Percentiles rank a stretch among this genome's conserved stretches.
Conservation (phyloP, 805 yeast genomes). For the Kazachstania martiniae region DNA sequence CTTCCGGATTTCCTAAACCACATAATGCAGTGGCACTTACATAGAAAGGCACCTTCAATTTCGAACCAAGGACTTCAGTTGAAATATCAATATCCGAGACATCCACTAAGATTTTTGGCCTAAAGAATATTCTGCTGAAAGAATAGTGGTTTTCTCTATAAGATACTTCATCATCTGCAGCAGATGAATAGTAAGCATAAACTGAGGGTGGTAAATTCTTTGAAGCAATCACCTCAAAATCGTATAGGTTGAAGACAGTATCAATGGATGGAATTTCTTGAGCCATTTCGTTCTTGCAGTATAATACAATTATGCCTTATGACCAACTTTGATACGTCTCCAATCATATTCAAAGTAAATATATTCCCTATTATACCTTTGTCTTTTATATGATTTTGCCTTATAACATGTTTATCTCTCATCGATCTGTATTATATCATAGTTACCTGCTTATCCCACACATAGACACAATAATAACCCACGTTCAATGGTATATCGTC, state of each 20-base stretch:
- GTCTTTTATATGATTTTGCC: too few relatives aligned
- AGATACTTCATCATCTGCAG: conserved; percentile 40
- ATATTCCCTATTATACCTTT: too few relatives aligned
- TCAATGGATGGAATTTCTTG: conserved; percentile 25
- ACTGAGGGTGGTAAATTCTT: conserved; percentile 27
- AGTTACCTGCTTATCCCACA: too few relatives aligned
- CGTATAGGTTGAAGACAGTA: conserved; percentile 28
- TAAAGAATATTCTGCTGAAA: conserved; percentile 33
- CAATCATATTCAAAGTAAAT: too few relatives aligned
- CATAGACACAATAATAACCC: too few relatives aligned
- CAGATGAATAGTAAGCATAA: conserved; percentile 37
- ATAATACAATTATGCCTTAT: too few relatives aligned
- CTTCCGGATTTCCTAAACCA: conserved; percentile 34
- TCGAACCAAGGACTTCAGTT: conserved; percentile 40
- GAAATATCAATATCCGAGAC: conserved; percentile 30
- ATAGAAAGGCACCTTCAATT: conserved; percentile 37
- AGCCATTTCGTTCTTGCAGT: too few relatives aligned
- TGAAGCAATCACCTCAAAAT: conserved; percentile 33
- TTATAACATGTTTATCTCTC: too few relatives aligned
- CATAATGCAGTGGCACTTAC: conserved; percentile 40
- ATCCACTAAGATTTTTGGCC: conserved; percentile 34
- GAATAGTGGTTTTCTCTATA: conserved; percentile 35
- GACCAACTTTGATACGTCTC: too few relatives aligned
- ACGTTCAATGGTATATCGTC: too few relatives aligned
- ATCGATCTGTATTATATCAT: too few relatives aligned